A percentile compares a stretch with the other conserved stretches of the same genome.
These are phyloP conservation scores for Naganishia vaughanmartiniae DNA, from an alignment of 768 basidiomycete genomes.

Conservation along the genomic window DNA sequence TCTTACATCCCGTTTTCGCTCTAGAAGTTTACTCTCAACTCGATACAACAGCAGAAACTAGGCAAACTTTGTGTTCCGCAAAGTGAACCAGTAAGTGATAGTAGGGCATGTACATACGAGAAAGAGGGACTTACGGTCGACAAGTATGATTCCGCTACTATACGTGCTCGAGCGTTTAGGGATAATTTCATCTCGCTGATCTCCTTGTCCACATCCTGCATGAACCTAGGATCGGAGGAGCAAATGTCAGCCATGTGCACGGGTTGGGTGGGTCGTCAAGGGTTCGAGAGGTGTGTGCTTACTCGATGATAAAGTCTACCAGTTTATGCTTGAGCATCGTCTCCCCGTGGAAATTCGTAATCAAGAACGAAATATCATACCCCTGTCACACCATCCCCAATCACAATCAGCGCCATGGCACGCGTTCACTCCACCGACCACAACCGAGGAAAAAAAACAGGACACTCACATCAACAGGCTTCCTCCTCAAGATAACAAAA, in stretches of 20 bases:
- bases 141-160: slow-evolving; percentile 94
- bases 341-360: slow-evolving; percentile 93
- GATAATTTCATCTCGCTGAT: slow-evolving; percentile 99
- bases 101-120: not conserved
- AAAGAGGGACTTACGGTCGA: slow-evolving; percentile 13
- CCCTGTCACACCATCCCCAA: slow-evolving; percentile 60
- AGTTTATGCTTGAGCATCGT: slow-evolving; percentile 99
- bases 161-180: slow-evolving; percentile 91
- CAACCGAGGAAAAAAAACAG: too few species aligned
- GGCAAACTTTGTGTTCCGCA: not conserved
- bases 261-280: slow-evolving; percentile 1
- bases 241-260: too few species aligned
- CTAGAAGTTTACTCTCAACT: too few species aligned
- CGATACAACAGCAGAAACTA: not conserved
- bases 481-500: slow-evolving; percentile 92
- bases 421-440: not conserved
- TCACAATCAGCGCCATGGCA: not conserved
- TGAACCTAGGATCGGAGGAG: slow-evolving; percentile 55
- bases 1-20: not conserved
- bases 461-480: slow-evolving; percentile 73
- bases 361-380: slow-evolving; percentile 96
- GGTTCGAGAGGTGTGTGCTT: slow-evolving; percentile 41
- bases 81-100: not conserved
- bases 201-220: slow-evolving; percentile 99
- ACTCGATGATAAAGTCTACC: slow-evolving; percentile 99